Percentiles rank a stretch among this genome's conserved stretches.
Conservation (phyloP, 495 filamentous ascomycete species). For the Aspergillus campestris region DNA sequence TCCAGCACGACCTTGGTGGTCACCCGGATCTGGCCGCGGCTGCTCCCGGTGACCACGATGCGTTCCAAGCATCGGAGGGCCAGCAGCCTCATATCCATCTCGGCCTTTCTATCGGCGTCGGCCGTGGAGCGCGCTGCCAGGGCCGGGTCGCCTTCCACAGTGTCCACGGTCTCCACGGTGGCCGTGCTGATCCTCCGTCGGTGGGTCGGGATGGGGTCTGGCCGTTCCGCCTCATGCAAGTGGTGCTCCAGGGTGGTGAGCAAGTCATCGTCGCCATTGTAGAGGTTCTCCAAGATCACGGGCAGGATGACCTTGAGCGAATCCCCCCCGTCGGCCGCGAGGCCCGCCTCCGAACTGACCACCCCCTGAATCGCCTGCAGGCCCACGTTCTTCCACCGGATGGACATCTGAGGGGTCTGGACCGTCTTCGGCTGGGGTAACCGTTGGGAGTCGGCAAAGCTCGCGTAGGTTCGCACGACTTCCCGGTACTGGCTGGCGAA, state of each 20-base stretch:
- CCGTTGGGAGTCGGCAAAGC: slow-evolving; percentile 51
- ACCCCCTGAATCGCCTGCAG: slow-evolving; percentile 71
- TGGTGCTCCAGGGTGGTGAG: slow-evolving; percentile 52
- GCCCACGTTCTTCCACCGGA: slow-evolving; percentile 76
- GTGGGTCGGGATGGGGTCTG: slow-evolving; percentile 48
- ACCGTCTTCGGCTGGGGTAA: slow-evolving; percentile 21
- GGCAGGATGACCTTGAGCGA: slow-evolving; percentile 71
- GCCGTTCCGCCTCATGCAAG: slow-evolving; percentile 55
- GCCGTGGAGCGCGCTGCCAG: slow-evolving; percentile 65
- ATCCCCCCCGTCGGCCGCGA: slow-evolving; percentile 62
- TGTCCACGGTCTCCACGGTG: slow-evolving; percentile 65
- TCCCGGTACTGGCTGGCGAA: slow-evolving; percentile 74
- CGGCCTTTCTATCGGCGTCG: slow-evolving; percentile 76
- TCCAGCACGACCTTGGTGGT: slow-evolving; percentile 61
- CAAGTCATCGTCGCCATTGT: slow-evolving; percentile 63
- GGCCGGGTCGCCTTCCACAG: slow-evolving; percentile 56
- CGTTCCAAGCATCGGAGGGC: slow-evolving; percentile 75
- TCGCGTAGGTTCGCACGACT: slow-evolving; percentile 67
- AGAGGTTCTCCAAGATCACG: slow-evolving; percentile 75
- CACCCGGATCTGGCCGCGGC: slow-evolving; percentile 63
- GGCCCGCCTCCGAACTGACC: slow-evolving; percentile 60
- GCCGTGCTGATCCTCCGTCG: slow-evolving; percentile 67
- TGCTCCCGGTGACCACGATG: slow-evolving; percentile 65
- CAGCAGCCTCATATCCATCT: slow-evolving; percentile 75
- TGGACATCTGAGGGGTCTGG: slow-evolving; percentile 63